phyloP scores from a whole-genome alignment of 768 basidiomycete species.

The Xerocomus potaroensis region DNA sequence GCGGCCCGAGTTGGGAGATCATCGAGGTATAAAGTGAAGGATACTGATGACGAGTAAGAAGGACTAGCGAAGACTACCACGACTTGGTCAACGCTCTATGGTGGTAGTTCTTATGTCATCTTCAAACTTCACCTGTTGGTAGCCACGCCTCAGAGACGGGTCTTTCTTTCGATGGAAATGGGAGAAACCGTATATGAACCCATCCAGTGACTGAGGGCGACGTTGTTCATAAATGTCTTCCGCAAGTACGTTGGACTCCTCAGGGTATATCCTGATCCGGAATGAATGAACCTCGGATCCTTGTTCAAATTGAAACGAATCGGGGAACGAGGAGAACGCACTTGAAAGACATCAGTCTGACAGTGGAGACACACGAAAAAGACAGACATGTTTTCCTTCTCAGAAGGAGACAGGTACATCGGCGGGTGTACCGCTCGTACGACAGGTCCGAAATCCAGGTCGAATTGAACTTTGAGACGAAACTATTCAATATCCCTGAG shows the following conservation, averaged over 20 bases:
- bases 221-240: conserved; percentile 20
- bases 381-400: conserved; percentile 76
- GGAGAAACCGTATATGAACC: conserved; percentile 74
- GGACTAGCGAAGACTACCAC: conserved; percentile 50
- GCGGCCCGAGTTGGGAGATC: conserved; percentile 62
- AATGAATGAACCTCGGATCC: conserved; percentile 85
- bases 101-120: background rate
- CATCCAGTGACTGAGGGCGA: conserved; percentile 46
- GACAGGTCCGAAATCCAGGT: conserved; percentile 81
- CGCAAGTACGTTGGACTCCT: conserved; percentile 15
- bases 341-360: conserved; percentile 36
- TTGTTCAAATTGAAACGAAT: conserved; percentile 81
- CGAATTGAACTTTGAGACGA: conserved; percentile 67
- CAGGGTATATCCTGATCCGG: conserved; percentile 59
- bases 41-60: conserved; percentile 75
- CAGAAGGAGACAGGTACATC: conserved; percentile 55
- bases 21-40: conserved; percentile 79
- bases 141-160: conserved; percentile 65
- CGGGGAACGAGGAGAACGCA: conserved; percentile 90
- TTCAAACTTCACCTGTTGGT: conserved; percentile 57
- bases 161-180: conserved; percentile 73
- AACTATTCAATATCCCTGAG: background rate
- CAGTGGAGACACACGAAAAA: background rate
- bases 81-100: conserved; percentile 2
- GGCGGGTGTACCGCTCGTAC: conserved; percentile 68